Evolutionary conservation across 164 flowering plant species (phyloP).

Genomic region (Berberis thunbergii): DNA sequence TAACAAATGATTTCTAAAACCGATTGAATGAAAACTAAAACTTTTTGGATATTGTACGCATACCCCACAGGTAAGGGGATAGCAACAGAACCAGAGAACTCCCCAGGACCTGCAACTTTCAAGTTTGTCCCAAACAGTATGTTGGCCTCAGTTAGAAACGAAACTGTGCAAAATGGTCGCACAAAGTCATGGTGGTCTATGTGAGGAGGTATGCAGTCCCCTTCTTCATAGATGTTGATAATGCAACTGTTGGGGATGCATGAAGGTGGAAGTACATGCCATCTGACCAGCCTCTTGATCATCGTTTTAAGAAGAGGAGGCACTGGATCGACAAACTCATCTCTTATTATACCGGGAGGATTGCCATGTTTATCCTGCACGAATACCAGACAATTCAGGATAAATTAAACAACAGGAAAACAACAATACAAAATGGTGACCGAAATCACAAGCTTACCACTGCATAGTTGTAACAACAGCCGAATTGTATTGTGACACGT

Average conservation of each 20-base stretch:
- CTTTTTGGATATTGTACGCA: constrained; percentile 4
- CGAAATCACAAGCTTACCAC: constrained; percentile 21
- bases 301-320: constrained; percentile 36
- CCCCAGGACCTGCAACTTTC: constrained; percentile 30
- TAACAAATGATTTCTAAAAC: not conserved
- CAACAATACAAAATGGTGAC: not conserved
- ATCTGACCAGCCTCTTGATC: constrained; percentile 38
- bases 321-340: constrained; percentile 57
- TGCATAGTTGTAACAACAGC: constrained; percentile 62
- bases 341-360: constrained; percentile 52
- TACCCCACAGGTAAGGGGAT: constrained; percentile 57
- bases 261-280: constrained; percentile 44
- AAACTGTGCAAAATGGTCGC: constrained; percentile 50
- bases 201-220: constrained; percentile 62
- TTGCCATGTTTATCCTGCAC: constrained; percentile 52
- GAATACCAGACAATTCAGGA: not conserved
- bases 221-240: constrained; percentile 52
- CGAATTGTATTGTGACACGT: constrained; percentile 53
- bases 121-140: constrained; percentile 44
- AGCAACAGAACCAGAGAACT: constrained; percentile 43
- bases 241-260: constrained; percentile 53
- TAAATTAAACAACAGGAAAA: not conserved
- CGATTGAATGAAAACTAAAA: not conserved
- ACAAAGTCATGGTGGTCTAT: constrained; percentile 57
- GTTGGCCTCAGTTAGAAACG: constrained; percentile 42